A percentile compares a stretch with the other conserved stretches of the same genome.
Evolutionary conservation across 352 stramenopile genomes (phyloP).

Genomic region (Hyaloperonospora brassicae): DNA sequence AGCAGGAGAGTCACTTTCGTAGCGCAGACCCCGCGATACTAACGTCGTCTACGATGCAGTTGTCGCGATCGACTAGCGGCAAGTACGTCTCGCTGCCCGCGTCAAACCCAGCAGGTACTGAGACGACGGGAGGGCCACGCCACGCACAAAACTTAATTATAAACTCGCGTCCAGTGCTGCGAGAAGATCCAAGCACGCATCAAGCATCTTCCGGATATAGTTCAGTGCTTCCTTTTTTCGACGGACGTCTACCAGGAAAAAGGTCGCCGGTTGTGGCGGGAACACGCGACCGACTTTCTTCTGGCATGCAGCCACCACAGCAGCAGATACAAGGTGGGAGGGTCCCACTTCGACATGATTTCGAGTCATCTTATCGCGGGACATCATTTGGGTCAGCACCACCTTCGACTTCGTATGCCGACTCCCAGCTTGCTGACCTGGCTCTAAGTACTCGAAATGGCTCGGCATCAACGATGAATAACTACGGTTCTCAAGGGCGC

Average conservation of each 20-base stretch:
- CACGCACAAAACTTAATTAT: slow-evolving; percentile 21
- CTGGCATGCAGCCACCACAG: slow-evolving; percentile 14
- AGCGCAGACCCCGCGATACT: slow-evolving; percentile 8
- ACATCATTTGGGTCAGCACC: slow-evolving; percentile 3
- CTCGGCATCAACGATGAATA: slow-evolving; percentile 7
- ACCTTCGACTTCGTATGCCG: slow-evolving; percentile 11
- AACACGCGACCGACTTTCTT: slow-evolving; percentile 8
- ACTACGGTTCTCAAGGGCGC: slow-evolving; percentile 14
- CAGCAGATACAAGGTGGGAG: slow-evolving; percentile 17
- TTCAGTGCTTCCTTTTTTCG: slow-evolving; percentile 13
- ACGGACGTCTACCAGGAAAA: slow-evolving; percentile 13
- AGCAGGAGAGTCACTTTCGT: slow-evolving; percentile 27
- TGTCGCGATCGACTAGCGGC: slow-evolving; percentile 12
- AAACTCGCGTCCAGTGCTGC: slow-evolving; percentile 10
- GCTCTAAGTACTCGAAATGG: slow-evolving; percentile 13
- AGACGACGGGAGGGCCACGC: slow-evolving; percentile 11
- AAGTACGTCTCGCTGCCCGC: slow-evolving; percentile 15
- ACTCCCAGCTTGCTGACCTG: slow-evolving; percentile 13
- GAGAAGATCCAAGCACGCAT: slow-evolving; percentile 16
- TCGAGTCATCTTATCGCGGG: slow-evolving; percentile 16
- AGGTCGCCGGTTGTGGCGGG: slow-evolving; percentile 3
- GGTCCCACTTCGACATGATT: slow-evolving; percentile 13
- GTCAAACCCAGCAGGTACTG: slow-evolving; percentile 9
- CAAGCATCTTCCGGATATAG: slow-evolving; percentile 11
- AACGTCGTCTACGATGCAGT: slow-evolving; percentile 15